phyloP scores from a whole-genome alignment of 2,329 filamentous ascomycete genomes.

The Trichophyton schoenleinii region DNA sequence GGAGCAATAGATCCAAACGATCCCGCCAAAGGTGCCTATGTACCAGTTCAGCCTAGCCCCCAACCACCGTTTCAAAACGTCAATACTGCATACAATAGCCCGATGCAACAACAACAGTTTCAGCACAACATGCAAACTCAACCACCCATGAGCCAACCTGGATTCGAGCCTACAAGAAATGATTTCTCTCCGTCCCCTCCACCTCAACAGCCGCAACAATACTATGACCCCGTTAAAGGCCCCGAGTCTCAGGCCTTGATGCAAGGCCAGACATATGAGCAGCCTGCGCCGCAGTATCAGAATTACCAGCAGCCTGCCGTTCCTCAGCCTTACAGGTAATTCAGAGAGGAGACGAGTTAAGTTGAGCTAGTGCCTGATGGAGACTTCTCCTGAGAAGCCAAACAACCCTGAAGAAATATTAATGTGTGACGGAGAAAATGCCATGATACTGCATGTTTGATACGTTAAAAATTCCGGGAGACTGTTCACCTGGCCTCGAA shows the following conservation, averaged over 20 bases:
- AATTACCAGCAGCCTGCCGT: background rate
- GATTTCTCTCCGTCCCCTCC: background rate
- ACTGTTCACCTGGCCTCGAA: background rate
- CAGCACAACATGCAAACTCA: background rate
- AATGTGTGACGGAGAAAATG: too few species aligned
- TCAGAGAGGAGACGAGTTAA: background rate
- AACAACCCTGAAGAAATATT: background rate
- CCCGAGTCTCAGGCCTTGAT: background rate
- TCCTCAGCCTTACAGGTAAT: background rate
- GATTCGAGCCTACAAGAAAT: background rate
- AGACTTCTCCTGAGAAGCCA: background rate
- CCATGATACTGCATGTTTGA: too few species aligned
- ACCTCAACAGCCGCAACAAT: background rate
- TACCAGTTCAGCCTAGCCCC: background rate
- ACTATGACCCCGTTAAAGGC: background rate
- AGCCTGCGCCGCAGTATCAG: background rate
- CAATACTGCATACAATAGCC: background rate
- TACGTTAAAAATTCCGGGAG: too few species aligned
- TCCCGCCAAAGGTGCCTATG: background rate
- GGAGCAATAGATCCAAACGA: background rate
- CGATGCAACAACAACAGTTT: background rate
- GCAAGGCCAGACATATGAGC: background rate
- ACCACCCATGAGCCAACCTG: background rate
- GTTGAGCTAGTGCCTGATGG: background rate
- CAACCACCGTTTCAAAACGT: background rate